Base-by-base conservation (phyloP, 2,329 filamentous ascomycete genomes). In the Aspergillus fumigatus region DNA sequence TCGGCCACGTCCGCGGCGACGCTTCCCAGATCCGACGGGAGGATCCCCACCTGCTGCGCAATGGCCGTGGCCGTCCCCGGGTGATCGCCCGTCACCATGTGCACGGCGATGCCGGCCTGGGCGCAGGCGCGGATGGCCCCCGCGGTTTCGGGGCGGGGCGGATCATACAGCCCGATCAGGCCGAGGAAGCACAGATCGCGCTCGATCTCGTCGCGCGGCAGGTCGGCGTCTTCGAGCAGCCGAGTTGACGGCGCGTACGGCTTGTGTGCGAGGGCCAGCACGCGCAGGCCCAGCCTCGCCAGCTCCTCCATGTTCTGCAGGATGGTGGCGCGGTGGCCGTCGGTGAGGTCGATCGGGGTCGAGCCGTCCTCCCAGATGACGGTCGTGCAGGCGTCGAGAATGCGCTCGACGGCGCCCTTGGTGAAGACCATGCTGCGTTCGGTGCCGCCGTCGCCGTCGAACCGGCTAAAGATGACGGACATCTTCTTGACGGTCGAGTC, bases 61-160 rank as follows among this genome's bases (percentile, higher is more conserved):
- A 94, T 92, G 21, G 89, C 89, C 64, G 84, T 83, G 27, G 89
- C 90, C 1, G 89, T 94, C 53, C 88, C 85, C 1, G 87, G 87
- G 68, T 93, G 89, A 65, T 94, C 90, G 56, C 90, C 90, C 23
- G 90, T 94, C 29, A 93, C 81, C 89, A 93, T 92, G 74, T 92
- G 88, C 6, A 92, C 89, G 59, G 82, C 82, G 70, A 92, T 91
- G 50, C 89, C 89, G 26, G 89, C 89, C 49, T 81, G 81, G 54
- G 88, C 84, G 66, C 88, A 91, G 66, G 87, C 82, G 25, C 79
- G 79, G 57, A 92, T 89, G 6, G 89, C 86, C 0, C 80, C 82
- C 25, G 87, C 88, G 0, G 91, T 92, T 75, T 95, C 91, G 1
- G 85, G 84, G 1, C 91, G 89, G 54, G 90, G 91, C 3, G 91